Evolutionary conservation across 805 yeast species (phyloP), one percentile per base, ranked within the genome.

Genomic region (Yarrowia sp.): DNA sequence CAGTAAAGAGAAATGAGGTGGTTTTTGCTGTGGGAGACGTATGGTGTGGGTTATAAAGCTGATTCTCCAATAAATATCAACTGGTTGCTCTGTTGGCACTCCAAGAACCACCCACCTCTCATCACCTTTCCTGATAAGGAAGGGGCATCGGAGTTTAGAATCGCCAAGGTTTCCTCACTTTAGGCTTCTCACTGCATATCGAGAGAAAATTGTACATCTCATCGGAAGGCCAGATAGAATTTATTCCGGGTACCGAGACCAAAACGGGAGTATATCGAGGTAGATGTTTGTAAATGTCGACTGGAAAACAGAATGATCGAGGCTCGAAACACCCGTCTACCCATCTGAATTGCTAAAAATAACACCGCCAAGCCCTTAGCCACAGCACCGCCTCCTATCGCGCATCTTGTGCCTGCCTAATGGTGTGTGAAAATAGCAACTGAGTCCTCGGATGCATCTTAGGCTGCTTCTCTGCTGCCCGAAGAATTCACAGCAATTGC

Each of bases 121-220:
- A n/a, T n/a, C n/a, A n/a, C n/a, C n/a, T n/a, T 16, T 24, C 47
- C 31, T 8, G 25, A 41, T 21, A 22, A 10, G 46, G 46, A 10
- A 24, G 24, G 46, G 12, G 21, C 41, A n/a, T 24, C 47, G 47
- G 47, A 41, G 47, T 24, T 41, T 41, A 41, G n/a, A n/a, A 41
- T 19, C 47, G 4, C 29, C 27, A 22, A 29, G 7, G 27, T 22
- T 14, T 39, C 22, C 21, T n/a, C 25, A 14, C 29, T 24, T 39
- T 39, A 7, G 12, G 24, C 12, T 39, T 12, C 46, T 7, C 46
- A 22, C 46, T 13, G 29, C 29, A 22, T 14, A 14, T 14, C 18
- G 6, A 22, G n/a, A 9, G 46, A 39, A 39, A 29, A 19, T 36
- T 19, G 12, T 36, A 36, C 41, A 21, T 13, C 16, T 12, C 14